phyloP scores from a whole-genome alignment of 257 asterid genomes.

The Nicotiana noctiflora region DNA sequence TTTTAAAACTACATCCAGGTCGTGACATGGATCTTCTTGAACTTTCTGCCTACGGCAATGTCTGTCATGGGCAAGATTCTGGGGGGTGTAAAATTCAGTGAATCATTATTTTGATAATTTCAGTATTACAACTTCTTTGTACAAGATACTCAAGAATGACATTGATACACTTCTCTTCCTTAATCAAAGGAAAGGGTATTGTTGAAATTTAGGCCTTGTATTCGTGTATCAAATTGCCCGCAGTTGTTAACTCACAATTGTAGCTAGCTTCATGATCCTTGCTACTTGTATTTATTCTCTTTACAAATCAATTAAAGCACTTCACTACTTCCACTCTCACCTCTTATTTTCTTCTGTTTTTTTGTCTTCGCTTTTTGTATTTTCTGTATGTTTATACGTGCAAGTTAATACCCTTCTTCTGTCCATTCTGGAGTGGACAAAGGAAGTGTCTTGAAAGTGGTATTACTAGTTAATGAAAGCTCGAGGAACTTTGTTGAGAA shows the following conservation, averaged over 20 bases:
- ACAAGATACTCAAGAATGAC: not conserved
- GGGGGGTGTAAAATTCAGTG: constrained; percentile 82
- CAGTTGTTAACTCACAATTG: not conserved
- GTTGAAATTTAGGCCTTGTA: not conserved
- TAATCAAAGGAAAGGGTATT: not conserved
- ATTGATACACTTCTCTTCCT: not conserved
- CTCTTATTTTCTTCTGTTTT: not conserved
- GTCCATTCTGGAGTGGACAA: too few relatives aligned
- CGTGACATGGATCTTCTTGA: constrained; percentile 97
- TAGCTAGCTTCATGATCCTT: not conserved
- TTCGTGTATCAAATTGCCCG: not conserved
- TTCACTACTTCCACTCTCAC: not conserved
- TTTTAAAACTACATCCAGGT: constrained; percentile 34
- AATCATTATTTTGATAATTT: not conserved
- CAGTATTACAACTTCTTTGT: too few relatives aligned
- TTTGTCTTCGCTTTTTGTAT: too few relatives aligned
- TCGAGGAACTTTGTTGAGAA: too few relatives aligned
- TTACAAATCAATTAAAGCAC: not conserved
- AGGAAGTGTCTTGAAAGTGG: too few relatives aligned
- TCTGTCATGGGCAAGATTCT: constrained; percentile 56
- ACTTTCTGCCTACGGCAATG: constrained; percentile 80
- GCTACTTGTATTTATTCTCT: not conserved
- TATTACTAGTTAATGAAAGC: too few relatives aligned
- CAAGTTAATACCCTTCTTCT: too few relatives aligned
- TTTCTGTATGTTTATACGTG: too few relatives aligned